Evolutionary conservation across 164 flowering plant species (phyloP), one percentile per base, ranked within the genome.

Genomic region (Tetracentron sinense): DNA sequence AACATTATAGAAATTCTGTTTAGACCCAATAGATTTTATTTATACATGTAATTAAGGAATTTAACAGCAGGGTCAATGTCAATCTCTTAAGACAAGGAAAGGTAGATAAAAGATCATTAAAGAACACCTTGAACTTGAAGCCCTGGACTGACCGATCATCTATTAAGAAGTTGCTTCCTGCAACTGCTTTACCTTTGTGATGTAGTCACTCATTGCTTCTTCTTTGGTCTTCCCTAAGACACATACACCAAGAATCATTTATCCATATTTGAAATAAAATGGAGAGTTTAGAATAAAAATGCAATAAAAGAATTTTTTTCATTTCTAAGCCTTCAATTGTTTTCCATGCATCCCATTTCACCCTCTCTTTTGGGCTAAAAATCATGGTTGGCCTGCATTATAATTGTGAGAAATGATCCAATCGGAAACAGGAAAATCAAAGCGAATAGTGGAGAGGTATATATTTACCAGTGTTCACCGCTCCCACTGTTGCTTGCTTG

Each of bases 301-400:
- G 28, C n/a, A 25, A 61, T 0, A 6, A 26, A 23, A 26, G 10
- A 55, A 42, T 54, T 12, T 5, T 22, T 56, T 4, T 16, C 4
- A 29, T n/a, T 0, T 2, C 42, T 42, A 15, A 65, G 79, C 82
- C 82, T 77, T 79, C 81, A 58, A 75, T 77, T 20, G 77, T 73
- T 69, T 81, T 81, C 85, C 85, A 81, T 3, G 85, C 85, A 77
- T 81, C 85, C 85, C 82, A 78, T 56, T 78, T 81, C 11, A 77
- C 78, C 56, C 74, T 77, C 7, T 76, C 82, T 67, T 50, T 81
- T 73, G 59, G 30, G 69, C 58, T 72, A 64, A 81, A 78, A 10
- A 81, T 68, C 81, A 81, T 33, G 85, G 85, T 5, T 81, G 81
- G 55, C 60, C 85, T 79, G 69, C 58, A 71, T 38, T 12, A 54